These are phyloP conservation scores for Rhododendron ovatum DNA, from an alignment of 148 eudicot genomes.

Conservation along the genomic window DNA sequence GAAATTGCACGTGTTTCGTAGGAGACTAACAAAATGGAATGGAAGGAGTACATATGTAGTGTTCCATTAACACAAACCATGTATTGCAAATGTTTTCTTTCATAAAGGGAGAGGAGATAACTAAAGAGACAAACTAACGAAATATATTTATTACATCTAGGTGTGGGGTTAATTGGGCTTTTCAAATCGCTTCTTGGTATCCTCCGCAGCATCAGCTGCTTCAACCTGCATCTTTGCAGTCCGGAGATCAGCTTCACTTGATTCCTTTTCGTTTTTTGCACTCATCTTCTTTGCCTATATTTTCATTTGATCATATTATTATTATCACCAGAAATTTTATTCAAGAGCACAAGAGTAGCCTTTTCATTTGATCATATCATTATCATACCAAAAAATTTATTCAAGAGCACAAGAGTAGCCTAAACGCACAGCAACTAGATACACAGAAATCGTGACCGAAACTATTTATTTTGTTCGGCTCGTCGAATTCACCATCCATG, in stretches of 20 bases:
- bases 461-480: not conserved
- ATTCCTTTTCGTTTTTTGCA: slow-evolving; percentile 55
- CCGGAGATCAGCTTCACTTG: slow-evolving; percentile 40
- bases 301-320: not conserved
- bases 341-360: not conserved
- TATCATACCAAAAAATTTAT: not conserved
- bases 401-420: not conserved
- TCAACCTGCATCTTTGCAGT: slow-evolving; percentile 56
- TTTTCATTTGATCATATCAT: not conserved
- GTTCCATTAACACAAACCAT: not conserved
- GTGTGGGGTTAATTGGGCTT: not conserved
- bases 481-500: not conserved
- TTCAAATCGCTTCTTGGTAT: slow-evolving; percentile 17
- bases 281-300: slow-evolving; percentile 32
- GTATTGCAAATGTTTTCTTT: not conserved
- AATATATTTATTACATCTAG: not conserved
- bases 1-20: too few species aligned
- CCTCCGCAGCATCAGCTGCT: slow-evolving; percentile 55
- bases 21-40: too few species aligned
- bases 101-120: not conserved
- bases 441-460: not conserved
- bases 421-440: not conserved
- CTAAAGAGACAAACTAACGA: not conserved
- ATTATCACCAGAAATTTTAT: not conserved
- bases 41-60: too few species aligned